Percentiles rank a stretch among this genome's conserved stretches.
Conservation (phyloP, 208 protist species). For the Wallacemonas sp. region DNA sequence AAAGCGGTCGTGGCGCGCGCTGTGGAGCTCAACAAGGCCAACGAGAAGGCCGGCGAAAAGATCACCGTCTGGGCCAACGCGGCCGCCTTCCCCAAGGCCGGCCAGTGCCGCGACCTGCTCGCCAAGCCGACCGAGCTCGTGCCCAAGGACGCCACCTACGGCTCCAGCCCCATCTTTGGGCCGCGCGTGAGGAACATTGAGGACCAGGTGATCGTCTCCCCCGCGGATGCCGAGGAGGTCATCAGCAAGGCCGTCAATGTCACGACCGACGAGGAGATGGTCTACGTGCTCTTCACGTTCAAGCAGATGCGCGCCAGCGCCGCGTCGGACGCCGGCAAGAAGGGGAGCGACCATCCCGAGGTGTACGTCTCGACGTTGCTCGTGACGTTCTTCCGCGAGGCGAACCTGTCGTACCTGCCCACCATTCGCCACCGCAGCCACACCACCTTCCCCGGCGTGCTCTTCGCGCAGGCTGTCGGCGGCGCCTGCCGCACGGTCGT, state of each 20-base stretch:
- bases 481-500: constrained; percentile 56
- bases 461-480: constrained; percentile 61
- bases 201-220: constrained; percentile 31
- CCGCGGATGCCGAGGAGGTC: constrained; percentile 32
- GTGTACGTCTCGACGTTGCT: constrained; percentile 51
- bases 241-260: constrained; percentile 30
- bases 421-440: constrained; percentile 27
- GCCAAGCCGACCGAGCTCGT: constrained; percentile 13
- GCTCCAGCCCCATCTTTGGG: constrained; percentile 58
- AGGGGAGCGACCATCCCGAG: constrained; percentile 17
- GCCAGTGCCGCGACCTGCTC: constrained; percentile 40
- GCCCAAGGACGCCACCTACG: constrained; percentile 34
- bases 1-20: constrained; percentile 17
- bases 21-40: constrained; percentile 31
- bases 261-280: constrained; percentile 26
- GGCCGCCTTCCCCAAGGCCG: constrained; percentile 25
- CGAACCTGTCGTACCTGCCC: constrained; percentile 30
- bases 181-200: constrained; percentile 51
- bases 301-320: constrained; percentile 36
- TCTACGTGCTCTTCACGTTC: constrained; percentile 38
- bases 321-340: neutral
- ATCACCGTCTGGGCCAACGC: constrained; percentile 30
- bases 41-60: constrained; percentile 20
- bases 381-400: constrained; percentile 36
- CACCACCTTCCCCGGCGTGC: constrained; percentile 22